These are phyloP conservation scores for Allantophomopsis lycopodina DNA, from an alignment of 2,329 filamentous ascomycete species.

Conservation along the genomic window DNA sequence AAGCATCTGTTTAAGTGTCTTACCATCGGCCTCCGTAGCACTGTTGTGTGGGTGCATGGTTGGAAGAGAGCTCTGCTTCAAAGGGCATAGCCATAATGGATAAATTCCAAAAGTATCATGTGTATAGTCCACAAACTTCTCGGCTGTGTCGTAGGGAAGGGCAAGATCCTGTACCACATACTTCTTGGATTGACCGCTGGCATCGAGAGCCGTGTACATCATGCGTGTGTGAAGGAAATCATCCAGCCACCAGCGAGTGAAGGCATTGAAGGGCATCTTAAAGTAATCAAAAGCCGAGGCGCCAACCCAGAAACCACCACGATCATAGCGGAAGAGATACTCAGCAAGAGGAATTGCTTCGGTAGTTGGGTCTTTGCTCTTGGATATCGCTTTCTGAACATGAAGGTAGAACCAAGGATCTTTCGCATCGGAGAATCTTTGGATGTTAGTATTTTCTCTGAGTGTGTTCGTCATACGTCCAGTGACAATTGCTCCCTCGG, in stretches of 20 bases:
- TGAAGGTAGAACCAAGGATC: conserved; percentile 58
- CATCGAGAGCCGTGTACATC: conserved; percentile 49
- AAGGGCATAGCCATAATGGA: conserved; percentile 45
- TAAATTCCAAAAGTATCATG: conserved; percentile 30
- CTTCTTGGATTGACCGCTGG: conserved; percentile 35
- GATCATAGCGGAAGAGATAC: conserved; percentile 48
- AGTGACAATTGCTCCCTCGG: conserved; percentile 36
- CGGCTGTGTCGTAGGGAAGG: conserved; percentile 35
- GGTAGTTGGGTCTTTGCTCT: conserved; percentile 6
- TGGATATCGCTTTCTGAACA: conserved; percentile 25
- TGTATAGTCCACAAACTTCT: conserved; percentile 37
- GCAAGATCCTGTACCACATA: conserved; percentile 52
- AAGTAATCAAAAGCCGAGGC: conserved; percentile 47
- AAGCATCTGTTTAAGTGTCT: conserved; percentile 30
- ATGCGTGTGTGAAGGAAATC: conserved; percentile 46
- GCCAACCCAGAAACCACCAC: conserved; percentile 53
- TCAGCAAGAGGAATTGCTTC: conserved; percentile 31
- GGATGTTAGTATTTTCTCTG: conserved; percentile 9
- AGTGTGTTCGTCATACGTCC: conserved; percentile 31
- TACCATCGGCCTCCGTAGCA: conserved; percentile 10
- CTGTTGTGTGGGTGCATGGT: conserved; percentile 19
- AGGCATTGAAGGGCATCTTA: conserved; percentile 40
- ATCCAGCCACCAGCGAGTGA: conserved; percentile 44
- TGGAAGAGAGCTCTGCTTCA: conserved; percentile 19
- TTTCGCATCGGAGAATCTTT: conserved; percentile 32